These are phyloP conservation scores for Talaromyces stipitatus DNA, from an alignment of 495 filamentous ascomycete species.

Conservation along the genomic window DNA sequence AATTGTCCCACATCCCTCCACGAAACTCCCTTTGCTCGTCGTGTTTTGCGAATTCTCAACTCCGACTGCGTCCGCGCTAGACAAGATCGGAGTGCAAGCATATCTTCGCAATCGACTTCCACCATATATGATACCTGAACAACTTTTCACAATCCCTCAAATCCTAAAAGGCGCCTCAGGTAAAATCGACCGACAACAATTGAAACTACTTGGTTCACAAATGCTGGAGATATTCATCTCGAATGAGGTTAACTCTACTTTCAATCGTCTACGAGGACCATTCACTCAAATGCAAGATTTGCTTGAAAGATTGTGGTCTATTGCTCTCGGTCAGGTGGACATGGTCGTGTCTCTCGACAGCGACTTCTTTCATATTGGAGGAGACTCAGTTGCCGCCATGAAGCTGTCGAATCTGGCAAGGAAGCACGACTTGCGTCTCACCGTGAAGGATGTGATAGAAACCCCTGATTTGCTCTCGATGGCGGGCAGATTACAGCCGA, in stretches of 20 bases:
- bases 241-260: neutral
- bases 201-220: constrained; percentile 10
- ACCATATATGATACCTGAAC: constrained; percentile 46
- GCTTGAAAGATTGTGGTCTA: neutral
- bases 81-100: too few relatives aligned
- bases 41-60: too few relatives aligned
- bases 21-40: too few relatives aligned
- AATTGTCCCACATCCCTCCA: too few relatives aligned
- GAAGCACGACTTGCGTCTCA: constrained; percentile 11
- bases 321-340: neutral
- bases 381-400: constrained; percentile 50
- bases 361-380: constrained; percentile 47
- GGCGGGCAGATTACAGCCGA: constrained; percentile 6
- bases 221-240: neutral
- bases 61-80: too few relatives aligned
- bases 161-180: constrained; percentile 43
- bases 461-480: constrained; percentile 27
- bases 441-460: constrained; percentile 27
- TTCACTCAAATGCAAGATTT: neutral
- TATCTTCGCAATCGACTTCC: constrained; percentile 16
- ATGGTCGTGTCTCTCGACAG: constrained; percentile 25
- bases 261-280: too few relatives aligned
- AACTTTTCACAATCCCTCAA: constrained; percentile 39
- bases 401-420: constrained; percentile 7
- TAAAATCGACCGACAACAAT: constrained; percentile 45